phyloP scores from a whole-genome alignment of 2,329 filamentous ascomycete genomes.

The Fusarium heterosporum region DNA sequence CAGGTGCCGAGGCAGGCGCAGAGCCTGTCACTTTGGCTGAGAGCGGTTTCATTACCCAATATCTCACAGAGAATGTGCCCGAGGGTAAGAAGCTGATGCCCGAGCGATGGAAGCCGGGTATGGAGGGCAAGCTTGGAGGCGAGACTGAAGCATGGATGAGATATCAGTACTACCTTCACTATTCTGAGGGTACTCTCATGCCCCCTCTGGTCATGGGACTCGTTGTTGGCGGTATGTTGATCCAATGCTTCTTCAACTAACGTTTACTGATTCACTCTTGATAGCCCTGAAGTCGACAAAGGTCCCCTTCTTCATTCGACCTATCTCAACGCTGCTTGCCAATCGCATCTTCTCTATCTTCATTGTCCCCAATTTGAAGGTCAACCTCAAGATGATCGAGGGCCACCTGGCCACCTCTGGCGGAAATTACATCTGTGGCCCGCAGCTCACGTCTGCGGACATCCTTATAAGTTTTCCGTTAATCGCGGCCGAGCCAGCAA shows the following conservation, averaged over 20 bases:
- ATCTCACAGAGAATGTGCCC: conserved; percentile 75
- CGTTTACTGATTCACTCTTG: background rate
- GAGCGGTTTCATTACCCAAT: conserved; percentile 84
- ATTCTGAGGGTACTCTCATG: conserved; percentile 87
- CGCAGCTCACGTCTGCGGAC: conserved; percentile 63
- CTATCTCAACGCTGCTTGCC: conserved; percentile 61
- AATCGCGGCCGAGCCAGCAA: conserved; percentile 56
- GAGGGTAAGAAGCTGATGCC: conserved; percentile 62
- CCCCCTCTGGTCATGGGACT: conserved; percentile 73
- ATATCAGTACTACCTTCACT: conserved; percentile 81
- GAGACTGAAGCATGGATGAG: conserved; percentile 71
- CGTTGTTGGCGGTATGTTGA: conserved; percentile 63
- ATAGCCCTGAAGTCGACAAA: conserved; percentile 58
- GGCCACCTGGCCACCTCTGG: conserved; percentile 60
- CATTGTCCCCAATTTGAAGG: conserved; percentile 61
- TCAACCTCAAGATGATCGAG: conserved; percentile 63
- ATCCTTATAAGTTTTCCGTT: conserved; percentile 66
- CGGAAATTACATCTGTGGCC: conserved; percentile 62
- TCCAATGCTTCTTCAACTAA: too few relatives aligned
- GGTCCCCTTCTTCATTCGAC: conserved; percentile 66
- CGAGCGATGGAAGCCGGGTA: conserved; percentile 66
- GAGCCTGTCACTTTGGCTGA: conserved; percentile 78
- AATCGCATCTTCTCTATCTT: conserved; percentile 55
- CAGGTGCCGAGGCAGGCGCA: conserved; percentile 45
- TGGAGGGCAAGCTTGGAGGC: conserved; percentile 67